Evolutionary conservation across 2,329 filamentous ascomycete genomes (phyloP).

Genomic region (Diaporthe sp.): DNA sequence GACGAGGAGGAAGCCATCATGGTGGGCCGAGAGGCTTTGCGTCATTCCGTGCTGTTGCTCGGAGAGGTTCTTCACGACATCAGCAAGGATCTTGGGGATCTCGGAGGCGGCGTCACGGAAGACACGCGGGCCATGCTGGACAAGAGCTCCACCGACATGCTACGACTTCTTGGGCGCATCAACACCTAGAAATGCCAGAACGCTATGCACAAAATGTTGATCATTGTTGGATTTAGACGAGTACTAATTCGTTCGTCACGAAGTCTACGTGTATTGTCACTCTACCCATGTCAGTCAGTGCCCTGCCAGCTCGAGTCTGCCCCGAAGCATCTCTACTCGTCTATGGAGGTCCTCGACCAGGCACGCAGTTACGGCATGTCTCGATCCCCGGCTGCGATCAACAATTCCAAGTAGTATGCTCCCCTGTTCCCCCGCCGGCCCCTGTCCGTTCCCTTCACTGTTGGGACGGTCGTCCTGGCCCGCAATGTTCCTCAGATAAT

Average conservation of each 20-base stretch:
- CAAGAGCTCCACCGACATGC: not conserved
- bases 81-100: not conserved
- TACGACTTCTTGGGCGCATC: not conserved
- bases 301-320: not conserved
- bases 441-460: not conserved
- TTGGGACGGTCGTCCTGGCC: not conserved
- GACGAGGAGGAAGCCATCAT: not conserved
- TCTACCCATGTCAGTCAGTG: not conserved
- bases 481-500: not conserved
- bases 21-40: not conserved
- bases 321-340: not conserved
- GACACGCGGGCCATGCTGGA: not conserved
- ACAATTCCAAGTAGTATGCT: not conserved
- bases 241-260: not conserved
- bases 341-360: not conserved
- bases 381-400: not conserved
- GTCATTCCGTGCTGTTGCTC: not conserved
- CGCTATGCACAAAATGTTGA: too few relatives aligned
- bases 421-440: not conserved
- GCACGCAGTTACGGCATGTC: not conserved
- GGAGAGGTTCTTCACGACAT: not conserved
- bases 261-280: too few relatives aligned
- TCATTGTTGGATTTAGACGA: too few relatives aligned
- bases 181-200: not conserved
- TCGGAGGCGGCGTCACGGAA: not conserved